Base-by-base conservation (phyloP, 2,329 filamentous ascomycete genomes). In the Penicillium frequentans region DNA sequence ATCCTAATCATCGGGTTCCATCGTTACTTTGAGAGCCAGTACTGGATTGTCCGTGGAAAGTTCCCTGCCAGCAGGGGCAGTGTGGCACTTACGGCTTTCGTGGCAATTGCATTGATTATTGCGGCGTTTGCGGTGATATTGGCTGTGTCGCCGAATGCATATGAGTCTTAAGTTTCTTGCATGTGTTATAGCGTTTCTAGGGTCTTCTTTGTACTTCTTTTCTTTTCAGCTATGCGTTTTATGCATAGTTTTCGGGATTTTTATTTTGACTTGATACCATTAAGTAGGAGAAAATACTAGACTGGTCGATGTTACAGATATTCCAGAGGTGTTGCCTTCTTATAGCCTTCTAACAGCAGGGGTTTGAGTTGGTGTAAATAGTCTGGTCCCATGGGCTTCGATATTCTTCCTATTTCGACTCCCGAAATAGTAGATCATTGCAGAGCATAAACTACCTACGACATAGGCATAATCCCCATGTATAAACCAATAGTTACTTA, bases 11-110 rank as follows among this genome's bases (percentile, higher is more conserved):
- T 87, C 29, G 86, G 86, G 3, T 87, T 87, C 63, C 85, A 87
- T 67, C 78, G 86, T 44, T 88, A 87, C 65, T 88, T 88, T 64
- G 85, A 88, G 66, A 82, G 82, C 43, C 86, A 88, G 72, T 84
- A 88, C 68, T 88, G 86, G 77, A 84, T 88, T 54, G 84, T 88
- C 24, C 73, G 84, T 3, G 86, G 86, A 52, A 87, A 87, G 68
- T 88, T 88, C 55, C 86, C 86, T 0, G 86, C 86, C 4, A 84
- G 82, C 56, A 78, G 86, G 54, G 84, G 84, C 5, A 87, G 85
- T 63, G 80, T 88, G 39, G 74, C 85, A 26, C 57, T 87, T n/a
- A 81, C 87, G 10, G 80, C 80, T 8, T 74, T 79, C 46, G 76
- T 87, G 47, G 79, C 85, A 2, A 81, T 77, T 11, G 79, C 77